A percentile compares a stretch with the other conserved stretches of the same genome.
phyloP scores from a whole-genome alignment of 805 yeast genomes.

The Wickerhamomyces sydowiorum region DNA sequence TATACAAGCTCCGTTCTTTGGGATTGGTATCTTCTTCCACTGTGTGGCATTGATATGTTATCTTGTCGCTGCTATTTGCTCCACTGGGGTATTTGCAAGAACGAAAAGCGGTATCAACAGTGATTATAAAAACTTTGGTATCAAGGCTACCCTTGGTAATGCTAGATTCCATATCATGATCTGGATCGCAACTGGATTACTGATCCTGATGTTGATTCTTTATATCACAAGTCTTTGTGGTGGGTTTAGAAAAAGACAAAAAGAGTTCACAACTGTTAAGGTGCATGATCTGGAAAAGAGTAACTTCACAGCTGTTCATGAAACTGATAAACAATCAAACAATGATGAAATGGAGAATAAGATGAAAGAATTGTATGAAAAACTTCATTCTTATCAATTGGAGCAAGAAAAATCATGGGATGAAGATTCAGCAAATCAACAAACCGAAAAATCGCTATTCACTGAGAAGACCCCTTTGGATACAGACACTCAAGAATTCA shows the following conservation, averaged over 20 bases:
- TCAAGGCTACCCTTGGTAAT: background rate
- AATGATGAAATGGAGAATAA: background rate
- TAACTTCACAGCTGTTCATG: too few species aligned
- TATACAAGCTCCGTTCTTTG: too few species aligned
- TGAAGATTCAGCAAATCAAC: too few species aligned
- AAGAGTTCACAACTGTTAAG: too few species aligned
- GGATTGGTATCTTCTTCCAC: too few species aligned
- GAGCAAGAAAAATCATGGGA: background rate
- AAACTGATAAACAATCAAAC: background rate
- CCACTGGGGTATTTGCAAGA: background rate
- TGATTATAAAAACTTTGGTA: background rate
- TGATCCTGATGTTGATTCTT: background rate
- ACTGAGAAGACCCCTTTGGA: too few species aligned
- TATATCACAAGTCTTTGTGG: background rate
- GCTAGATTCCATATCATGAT: background rate
- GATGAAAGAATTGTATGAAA: background rate
- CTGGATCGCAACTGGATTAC: background rate
- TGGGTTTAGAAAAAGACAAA: background rate
- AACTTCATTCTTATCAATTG: background rate
- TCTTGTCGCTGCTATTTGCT: background rate
- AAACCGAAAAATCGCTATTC: too few species aligned
- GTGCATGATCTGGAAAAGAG: background rate
- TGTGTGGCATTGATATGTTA: too few species aligned
- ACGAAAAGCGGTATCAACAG: background rate
- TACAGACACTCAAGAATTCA: too few species aligned